Percentiles rank a stretch among this genome's conserved stretches.
phyloP scores from a whole-genome alignment of 768 basidiomycete species.

The Rubroboletus satanas region DNA sequence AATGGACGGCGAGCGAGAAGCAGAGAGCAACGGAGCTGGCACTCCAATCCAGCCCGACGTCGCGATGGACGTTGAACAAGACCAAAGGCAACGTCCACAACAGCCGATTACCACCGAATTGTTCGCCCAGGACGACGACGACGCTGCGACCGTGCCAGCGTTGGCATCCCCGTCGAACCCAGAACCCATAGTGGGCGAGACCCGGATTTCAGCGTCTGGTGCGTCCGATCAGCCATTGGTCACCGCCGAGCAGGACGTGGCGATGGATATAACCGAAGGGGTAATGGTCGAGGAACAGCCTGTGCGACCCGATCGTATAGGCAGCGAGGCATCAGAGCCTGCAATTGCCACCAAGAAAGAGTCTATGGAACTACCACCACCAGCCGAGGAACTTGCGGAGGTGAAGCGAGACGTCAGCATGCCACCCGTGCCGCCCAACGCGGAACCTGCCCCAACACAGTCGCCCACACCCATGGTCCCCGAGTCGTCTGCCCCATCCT shows the following conservation, averaged over 20 bases:
- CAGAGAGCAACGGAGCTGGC: neutral
- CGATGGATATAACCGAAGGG: constrained; percentile 22
- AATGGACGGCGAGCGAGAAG: constrained; percentile 24
- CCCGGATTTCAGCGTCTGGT: constrained; percentile 1
- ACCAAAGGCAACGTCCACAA: constrained; percentile 4
- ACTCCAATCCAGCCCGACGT: neutral
- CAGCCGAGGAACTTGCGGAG: constrained; percentile 13
- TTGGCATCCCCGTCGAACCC: constrained; percentile 2
- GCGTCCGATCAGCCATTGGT: constrained; percentile 24
- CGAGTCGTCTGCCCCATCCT: constrained; percentile 9
- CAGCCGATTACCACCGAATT: neutral
- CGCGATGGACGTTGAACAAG: constrained; percentile 25
- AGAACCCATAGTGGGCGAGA: constrained; percentile 9
- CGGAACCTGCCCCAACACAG: constrained; percentile 6
- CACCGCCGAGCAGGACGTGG: constrained; percentile 20
- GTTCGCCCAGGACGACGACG: constrained; percentile 1
- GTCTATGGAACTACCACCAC: constrained; percentile 3
- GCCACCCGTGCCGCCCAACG: constrained; percentile 12
- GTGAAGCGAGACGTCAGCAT: constrained; percentile 26
- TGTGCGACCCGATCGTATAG: constrained; percentile 7
- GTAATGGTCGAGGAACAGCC: constrained; percentile 14
- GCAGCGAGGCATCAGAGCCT: neutral
- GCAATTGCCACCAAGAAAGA: constrained; percentile 1
- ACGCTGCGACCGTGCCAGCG: neutral
- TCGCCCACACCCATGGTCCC: constrained; percentile 12